Evolutionary conservation across 2,329 filamentous ascomycete species (phyloP).

Genomic region (Curvularia hawaiiensis): DNA sequence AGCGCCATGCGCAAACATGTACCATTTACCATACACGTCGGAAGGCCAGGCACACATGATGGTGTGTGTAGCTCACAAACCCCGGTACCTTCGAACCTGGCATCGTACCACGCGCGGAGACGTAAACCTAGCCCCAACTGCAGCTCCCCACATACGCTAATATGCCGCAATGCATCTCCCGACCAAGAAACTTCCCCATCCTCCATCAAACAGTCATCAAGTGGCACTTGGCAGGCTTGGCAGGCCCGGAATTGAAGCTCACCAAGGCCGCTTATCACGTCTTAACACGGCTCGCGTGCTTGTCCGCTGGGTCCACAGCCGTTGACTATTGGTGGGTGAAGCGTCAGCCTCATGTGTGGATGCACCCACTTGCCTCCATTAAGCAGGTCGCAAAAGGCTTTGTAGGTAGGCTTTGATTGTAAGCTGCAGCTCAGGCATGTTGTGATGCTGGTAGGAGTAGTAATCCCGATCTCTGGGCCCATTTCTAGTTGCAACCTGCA

Average conservation of each 20-base stretch:
- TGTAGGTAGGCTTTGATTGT: constrained; percentile 13
- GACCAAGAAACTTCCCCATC: constrained; percentile 10
- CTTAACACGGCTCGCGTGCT: constrained; percentile 28
- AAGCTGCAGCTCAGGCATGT: constrained; percentile 17
- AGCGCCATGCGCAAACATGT: background rate
- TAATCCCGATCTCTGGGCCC: constrained; percentile 18
- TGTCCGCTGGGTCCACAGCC: constrained; percentile 15
- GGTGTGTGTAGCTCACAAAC: background rate
- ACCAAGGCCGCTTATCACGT: constrained; percentile 36
- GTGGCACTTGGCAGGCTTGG: constrained; percentile 21
- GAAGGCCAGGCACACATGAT: background rate
- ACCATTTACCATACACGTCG: background rate
- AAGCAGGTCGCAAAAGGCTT: constrained; percentile 26
- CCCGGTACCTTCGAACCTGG: background rate
- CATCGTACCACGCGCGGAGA: background rate
- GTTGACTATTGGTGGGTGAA: constrained; percentile 18
- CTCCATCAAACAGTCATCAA: constrained; percentile 16
- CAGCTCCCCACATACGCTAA: background rate
- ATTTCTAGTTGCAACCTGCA: constrained; percentile 1
- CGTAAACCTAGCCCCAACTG: background rate
- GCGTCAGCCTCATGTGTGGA: constrained; percentile 14
- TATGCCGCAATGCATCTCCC: constrained; percentile 9
- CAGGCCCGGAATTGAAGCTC: constrained; percentile 18
- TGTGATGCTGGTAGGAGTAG: constrained; percentile 16
- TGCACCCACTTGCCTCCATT: constrained; percentile 17